Percentiles rank a stretch among this genome's conserved stretches.
Evolutionary conservation across 2,329 filamentous ascomycete species (phyloP).

Genomic region (Hymenoscyphus scutula): DNA sequence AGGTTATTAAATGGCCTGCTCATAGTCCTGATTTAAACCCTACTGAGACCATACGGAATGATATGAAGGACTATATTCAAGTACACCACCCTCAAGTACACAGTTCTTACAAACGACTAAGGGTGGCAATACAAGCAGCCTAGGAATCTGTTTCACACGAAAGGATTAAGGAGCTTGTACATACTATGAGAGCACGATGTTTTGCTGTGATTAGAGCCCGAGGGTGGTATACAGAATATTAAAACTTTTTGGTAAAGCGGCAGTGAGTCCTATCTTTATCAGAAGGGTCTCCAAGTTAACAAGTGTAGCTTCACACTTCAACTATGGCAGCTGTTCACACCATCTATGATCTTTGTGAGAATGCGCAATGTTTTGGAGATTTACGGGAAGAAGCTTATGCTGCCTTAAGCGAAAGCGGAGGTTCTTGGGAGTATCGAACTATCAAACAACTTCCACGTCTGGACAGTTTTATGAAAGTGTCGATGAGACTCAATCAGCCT

Average conservation of each 20-base stretch:
- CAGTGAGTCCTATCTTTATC: background rate
- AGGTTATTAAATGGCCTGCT: slow-evolving; percentile 19
- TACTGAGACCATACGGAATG: slow-evolving; percentile 16
- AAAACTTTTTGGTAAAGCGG: slow-evolving; percentile 3
- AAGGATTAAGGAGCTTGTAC: background rate
- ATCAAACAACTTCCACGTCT: slow-evolving; percentile 4
- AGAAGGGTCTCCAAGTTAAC: background rate
- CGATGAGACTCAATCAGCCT: background rate
- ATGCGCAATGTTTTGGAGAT: slow-evolving; percentile 2
- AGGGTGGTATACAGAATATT: background rate
- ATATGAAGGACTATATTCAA: slow-evolving; percentile 28
- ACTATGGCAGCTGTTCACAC: slow-evolving; percentile 2
- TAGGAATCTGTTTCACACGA: background rate
- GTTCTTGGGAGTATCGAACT: background rate
- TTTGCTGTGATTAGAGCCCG: background rate
- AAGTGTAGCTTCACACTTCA: slow-evolving; percentile 8
- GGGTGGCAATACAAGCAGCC: slow-evolving; percentile 17
- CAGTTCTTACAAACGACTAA: slow-evolving; percentile 18
- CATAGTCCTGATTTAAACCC: slow-evolving; percentile 17
- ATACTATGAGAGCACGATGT: no score
- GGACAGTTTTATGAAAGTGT: slow-evolving; percentile 13
- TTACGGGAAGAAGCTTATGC: background rate
- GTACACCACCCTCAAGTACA: slow-evolving; percentile 17
- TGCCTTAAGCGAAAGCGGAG: background rate
- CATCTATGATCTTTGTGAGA: slow-evolving; percentile 7